Evolutionary conservation across 176 grass and related monocot species (phyloP).

Genomic region (Oryza meridionalis): DNA sequence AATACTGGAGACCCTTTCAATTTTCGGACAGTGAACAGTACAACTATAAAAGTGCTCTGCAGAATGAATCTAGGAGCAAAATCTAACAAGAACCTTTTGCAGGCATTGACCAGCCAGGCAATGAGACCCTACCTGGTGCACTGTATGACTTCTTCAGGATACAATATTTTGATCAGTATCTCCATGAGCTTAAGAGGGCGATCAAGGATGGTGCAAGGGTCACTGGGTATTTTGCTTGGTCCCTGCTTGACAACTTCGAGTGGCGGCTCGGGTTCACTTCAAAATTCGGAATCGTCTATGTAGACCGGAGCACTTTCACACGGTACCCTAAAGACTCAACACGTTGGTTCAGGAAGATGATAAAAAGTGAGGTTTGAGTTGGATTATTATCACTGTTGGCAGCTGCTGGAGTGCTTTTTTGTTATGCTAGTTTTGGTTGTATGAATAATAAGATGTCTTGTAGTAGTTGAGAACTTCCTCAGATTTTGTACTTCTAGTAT

Average conservation of each 20-base stretch:
- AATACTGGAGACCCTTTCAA: neutral
- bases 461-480: neutral
- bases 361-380: constrained; percentile 25
- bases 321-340: constrained; percentile 70
- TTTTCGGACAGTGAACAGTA: neutral
- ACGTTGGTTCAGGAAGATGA: constrained; percentile 57
- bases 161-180: constrained; percentile 59
- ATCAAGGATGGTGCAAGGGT: constrained; percentile 47
- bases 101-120: constrained; percentile 68
- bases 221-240: constrained; percentile 62
- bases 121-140: constrained; percentile 37
- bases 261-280: constrained; percentile 59
- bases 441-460: constrained; percentile 44
- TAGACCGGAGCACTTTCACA: constrained; percentile 39
- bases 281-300: constrained; percentile 50
- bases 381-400: neutral
- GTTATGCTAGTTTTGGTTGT: neutral
- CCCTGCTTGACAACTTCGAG: constrained; percentile 68
- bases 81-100: neutral
- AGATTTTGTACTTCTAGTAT: neutral
- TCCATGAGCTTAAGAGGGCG: constrained; percentile 44
- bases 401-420: neutral
- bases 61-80: neutral
- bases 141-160: constrained; percentile 53
- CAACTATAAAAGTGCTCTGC: neutral